These are phyloP conservation scores for Mycosphaerella sp. DNA, from an alignment of 2,329 filamentous ascomycete genomes.

Conservation along the genomic window DNA sequence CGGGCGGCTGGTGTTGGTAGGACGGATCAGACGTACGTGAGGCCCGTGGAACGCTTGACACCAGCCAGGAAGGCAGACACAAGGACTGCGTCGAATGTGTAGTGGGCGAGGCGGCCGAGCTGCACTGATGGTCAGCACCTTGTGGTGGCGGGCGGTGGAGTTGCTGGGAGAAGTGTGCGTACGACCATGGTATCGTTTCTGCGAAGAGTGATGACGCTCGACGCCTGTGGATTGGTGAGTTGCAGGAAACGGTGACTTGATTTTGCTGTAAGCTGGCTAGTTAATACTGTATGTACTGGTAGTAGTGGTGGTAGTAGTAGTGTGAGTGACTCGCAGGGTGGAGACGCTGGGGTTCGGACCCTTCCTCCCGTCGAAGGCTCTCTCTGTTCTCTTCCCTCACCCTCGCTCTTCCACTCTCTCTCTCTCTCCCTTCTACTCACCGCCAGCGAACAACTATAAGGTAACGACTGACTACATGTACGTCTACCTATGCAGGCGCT, in stretches of 20 bases:
- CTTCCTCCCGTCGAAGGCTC: neutral
- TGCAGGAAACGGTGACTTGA: neutral
- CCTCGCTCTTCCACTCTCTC: neutral
- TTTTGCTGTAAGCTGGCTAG: neutral
- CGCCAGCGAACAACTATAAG: neutral
- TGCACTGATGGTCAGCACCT: conserved; percentile 40
- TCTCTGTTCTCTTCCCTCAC: neutral
- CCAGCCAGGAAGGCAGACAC: conserved; percentile 95
- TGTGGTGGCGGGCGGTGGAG: neutral
- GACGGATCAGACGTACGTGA: conserved; percentile 70
- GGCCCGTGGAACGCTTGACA: conserved; percentile 92
- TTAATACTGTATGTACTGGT: too few species aligned
- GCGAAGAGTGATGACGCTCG: neutral
- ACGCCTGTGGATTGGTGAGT: neutral
- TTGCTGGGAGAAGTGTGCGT: neutral
- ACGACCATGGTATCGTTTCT: conserved; percentile 3
- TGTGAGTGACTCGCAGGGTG: neutral
- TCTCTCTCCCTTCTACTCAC: neutral
- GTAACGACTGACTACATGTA: too few species aligned
- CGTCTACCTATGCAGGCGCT: too few species aligned
- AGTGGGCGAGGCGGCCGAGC: conserved; percentile 90
- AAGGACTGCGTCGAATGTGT: conserved; percentile 92
- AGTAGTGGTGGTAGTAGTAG: neutral
- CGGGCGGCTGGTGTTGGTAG: neutral
- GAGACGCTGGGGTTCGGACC: neutral